These are phyloP conservation scores for Lasiosphaeris hirsuta DNA, from an alignment of 495 filamentous ascomycete genomes.

Conservation along the genomic window DNA sequence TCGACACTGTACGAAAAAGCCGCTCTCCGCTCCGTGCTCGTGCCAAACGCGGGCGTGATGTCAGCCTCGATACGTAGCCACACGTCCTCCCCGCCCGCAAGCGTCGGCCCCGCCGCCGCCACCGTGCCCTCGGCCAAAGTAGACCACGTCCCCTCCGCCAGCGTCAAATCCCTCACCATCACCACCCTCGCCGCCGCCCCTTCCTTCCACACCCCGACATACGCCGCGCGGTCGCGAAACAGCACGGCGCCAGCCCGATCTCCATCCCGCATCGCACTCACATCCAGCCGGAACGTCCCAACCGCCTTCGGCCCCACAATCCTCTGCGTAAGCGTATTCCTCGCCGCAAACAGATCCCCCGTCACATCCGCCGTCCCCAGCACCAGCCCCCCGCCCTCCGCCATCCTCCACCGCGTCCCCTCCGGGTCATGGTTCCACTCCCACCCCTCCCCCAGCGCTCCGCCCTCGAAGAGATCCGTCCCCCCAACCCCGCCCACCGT, in stretches of 20 bases:
- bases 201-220: constrained; percentile 44
- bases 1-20: constrained; percentile 53
- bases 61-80: constrained; percentile 45
- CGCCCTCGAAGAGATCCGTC: constrained; percentile 43
- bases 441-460: constrained; percentile 43
- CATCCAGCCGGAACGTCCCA: constrained; percentile 48
- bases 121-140: constrained; percentile 39
- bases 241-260: constrained; percentile 49
- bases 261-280: constrained; percentile 46
- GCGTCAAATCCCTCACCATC: constrained; percentile 26
- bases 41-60: constrained; percentile 36
- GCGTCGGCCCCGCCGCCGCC: constrained; percentile 27
- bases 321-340: constrained; percentile 56
- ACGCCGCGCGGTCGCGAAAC: constrained; percentile 52
- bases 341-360: constrained; percentile 48
- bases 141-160: constrained; percentile 36
- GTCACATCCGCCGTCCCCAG: constrained; percentile 52
- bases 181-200: constrained; percentile 21
- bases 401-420: constrained; percentile 27
- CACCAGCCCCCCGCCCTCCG: constrained; percentile 28
- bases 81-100: constrained; percentile 25
- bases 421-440: constrained; percentile 66
- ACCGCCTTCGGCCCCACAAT: constrained; percentile 45
- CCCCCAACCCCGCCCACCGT: constrained; percentile 26
- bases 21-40: constrained; percentile 26